Percentiles rank a stretch among this genome's conserved stretches.
Evolutionary conservation across 2,329 filamentous ascomycete genomes (phyloP).

Genomic region (Uncinocarpus reesii): DNA sequence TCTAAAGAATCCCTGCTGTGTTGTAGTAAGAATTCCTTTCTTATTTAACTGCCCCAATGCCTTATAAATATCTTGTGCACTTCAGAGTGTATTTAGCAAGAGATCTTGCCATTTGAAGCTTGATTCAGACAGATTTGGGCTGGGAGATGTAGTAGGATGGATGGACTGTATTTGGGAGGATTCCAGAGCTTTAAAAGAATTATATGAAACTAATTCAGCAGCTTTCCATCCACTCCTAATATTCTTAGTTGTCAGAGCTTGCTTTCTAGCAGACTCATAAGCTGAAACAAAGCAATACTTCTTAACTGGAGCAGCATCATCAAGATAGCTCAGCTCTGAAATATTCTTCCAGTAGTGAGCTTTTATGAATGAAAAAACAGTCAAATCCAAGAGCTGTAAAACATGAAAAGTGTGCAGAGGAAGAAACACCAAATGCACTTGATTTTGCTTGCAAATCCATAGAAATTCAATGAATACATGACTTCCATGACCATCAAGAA

Average conservation of each 20-base stretch:
- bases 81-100: neutral
- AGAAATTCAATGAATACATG: conserved; percentile 6
- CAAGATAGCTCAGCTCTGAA: conserved; percentile 2
- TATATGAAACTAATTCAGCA: neutral
- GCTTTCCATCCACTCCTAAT: conserved; percentile 1
- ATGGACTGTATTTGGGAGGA: neutral
- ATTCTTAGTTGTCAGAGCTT: neutral
- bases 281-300: neutral
- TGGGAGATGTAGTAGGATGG: neutral
- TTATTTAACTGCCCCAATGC: neutral
- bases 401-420: conserved; percentile 8
- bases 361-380: conserved; percentile 1
- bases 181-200: neutral
- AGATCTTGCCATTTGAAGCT: neutral
- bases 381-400: conserved; percentile 6
- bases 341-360: neutral
- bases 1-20: neutral
- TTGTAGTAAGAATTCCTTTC: neutral
- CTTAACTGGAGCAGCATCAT: conserved; percentile 7
- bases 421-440: conserved; percentile 10
- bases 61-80: neutral
- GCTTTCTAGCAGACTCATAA: neutral
- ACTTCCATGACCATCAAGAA: neutral
- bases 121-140: neutral
- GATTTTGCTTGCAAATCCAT: conserved; percentile 3